Conservation (phyloP, 23 red algal species). For the Chondrus crispus region DNA sequence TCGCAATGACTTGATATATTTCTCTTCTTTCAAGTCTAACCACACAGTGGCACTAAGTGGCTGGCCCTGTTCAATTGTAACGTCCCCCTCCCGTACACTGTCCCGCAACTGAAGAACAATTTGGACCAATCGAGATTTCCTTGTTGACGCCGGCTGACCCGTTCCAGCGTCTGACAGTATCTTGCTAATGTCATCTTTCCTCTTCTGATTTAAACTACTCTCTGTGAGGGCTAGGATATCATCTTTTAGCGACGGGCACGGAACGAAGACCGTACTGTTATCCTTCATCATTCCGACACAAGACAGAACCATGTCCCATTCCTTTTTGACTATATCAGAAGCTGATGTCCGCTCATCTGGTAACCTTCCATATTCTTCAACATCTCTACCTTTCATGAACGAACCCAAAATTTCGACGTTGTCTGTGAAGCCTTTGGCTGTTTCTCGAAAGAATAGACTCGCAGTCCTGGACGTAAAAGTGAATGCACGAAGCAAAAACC, state of each 20-base stretch:
- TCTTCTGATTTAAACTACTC: background rate
- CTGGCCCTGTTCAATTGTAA: background rate
- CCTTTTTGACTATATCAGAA: background rate
- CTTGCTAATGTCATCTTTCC: background rate
- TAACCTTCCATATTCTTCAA: background rate
- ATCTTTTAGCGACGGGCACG: background rate
- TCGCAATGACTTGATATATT: background rate
- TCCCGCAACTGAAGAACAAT: background rate
- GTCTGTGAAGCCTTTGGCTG: background rate
- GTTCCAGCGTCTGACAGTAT: background rate
- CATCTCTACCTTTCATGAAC: background rate
- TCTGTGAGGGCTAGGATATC: background rate
- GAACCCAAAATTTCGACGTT: background rate
- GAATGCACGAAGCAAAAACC: constrained; percentile 3
- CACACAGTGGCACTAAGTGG: background rate
- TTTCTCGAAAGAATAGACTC: background rate
- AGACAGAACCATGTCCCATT: background rate
- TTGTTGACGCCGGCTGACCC: background rate
- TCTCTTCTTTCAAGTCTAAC: background rate
- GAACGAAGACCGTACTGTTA: background rate
- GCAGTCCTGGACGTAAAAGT: background rate
- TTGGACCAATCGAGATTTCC: background rate
- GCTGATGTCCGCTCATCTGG: background rate
- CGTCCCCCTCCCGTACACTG: background rate
- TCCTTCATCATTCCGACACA: background rate